These are phyloP conservation scores for Populus hybrid DNA, from an alignment of 441 rosid species.

Conservation along the genomic window DNA sequence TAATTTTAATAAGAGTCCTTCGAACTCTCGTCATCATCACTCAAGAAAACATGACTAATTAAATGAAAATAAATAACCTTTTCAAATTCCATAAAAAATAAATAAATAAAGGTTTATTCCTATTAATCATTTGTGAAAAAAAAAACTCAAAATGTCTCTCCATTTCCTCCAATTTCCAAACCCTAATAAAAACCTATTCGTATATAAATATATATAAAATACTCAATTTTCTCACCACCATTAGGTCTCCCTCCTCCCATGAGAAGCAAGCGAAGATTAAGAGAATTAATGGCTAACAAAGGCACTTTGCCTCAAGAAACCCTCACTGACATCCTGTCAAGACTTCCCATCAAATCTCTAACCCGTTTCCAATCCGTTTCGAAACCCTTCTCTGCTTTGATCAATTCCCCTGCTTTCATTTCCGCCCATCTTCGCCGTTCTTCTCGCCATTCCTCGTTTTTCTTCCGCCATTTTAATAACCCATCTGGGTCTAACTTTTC, in stretches of 20 bases:
- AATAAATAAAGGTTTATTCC: background rate
- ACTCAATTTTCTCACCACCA: background rate
- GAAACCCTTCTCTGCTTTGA: conserved; percentile 23
- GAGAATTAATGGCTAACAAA: conserved; percentile 1
- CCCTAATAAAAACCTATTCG: background rate
- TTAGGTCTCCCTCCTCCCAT: background rate
- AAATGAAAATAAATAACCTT: too few species aligned
- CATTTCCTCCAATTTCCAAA: background rate
- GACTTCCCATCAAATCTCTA: conserved; percentile 33
- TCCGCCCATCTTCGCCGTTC: conserved; percentile 26
- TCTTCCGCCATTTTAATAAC: conserved; percentile 23
- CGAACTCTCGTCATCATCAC: background rate
- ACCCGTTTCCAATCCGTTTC: conserved; percentile 36
- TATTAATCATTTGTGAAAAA: background rate
- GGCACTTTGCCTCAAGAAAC: conserved; percentile 1
- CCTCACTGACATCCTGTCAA: conserved; percentile 25
- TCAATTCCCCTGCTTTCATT: conserved; percentile 21
- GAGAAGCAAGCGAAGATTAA: conserved; percentile 17
- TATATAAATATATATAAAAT: too few species aligned
- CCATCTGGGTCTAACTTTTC: background rate
- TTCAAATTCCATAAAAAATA: background rate
- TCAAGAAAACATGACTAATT: background rate
- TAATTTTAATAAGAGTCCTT: background rate
- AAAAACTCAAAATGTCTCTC: background rate
- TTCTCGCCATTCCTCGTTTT: conserved; percentile 11